Percentiles rank a stretch among this genome's conserved stretches.
Conservation (phyloP, 768 basidiomycete genomes). For the Mycena vulgaris region DNA sequence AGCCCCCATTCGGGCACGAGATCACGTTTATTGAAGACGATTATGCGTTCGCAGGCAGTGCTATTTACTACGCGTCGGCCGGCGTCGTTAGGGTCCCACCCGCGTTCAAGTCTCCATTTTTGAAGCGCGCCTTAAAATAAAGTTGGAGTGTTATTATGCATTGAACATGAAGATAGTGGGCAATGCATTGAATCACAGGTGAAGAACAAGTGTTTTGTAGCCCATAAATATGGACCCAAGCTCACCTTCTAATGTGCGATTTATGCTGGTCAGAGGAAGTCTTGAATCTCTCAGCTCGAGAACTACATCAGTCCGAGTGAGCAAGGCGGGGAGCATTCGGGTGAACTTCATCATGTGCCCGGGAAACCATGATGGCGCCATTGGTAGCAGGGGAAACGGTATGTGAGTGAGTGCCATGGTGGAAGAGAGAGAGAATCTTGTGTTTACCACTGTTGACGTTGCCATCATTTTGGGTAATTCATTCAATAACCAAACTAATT, state of each 20-base stretch:
- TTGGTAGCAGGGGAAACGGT: slow-evolving; percentile 65
- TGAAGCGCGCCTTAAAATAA: slow-evolving; percentile 67
- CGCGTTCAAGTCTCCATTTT: slow-evolving; percentile 79
- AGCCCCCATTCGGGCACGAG: slow-evolving; percentile 91
- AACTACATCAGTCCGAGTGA: slow-evolving; percentile 90
- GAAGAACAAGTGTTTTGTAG: no score
- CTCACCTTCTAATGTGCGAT: slow-evolving; percentile 86
- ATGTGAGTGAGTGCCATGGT: slow-evolving; percentile 56
- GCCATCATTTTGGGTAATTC: no score
- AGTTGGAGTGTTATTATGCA: slow-evolving; percentile 1
- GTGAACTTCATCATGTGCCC: slow-evolving; percentile 96
- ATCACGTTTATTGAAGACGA: slow-evolving; percentile 95
- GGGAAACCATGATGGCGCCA: slow-evolving; percentile 93
- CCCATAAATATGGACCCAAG: no score
- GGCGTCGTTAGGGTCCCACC: slow-evolving; percentile 67
- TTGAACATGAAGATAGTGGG: slow-evolving; percentile 3
- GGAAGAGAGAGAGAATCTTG: no score
- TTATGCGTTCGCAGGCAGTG: slow-evolving; percentile 82
- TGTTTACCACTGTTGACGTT: no score
- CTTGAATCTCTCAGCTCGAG: slow-evolving; percentile 96
- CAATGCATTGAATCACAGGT: not conserved
- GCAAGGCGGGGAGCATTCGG: slow-evolving; percentile 79
- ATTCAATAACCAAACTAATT: no score
- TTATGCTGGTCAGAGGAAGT: slow-evolving; percentile 94
- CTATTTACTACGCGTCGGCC: slow-evolving; percentile 56